phyloP scores from a whole-genome alignment of 2,329 filamentous ascomycete species.

The Claviceps pusilla region DNA sequence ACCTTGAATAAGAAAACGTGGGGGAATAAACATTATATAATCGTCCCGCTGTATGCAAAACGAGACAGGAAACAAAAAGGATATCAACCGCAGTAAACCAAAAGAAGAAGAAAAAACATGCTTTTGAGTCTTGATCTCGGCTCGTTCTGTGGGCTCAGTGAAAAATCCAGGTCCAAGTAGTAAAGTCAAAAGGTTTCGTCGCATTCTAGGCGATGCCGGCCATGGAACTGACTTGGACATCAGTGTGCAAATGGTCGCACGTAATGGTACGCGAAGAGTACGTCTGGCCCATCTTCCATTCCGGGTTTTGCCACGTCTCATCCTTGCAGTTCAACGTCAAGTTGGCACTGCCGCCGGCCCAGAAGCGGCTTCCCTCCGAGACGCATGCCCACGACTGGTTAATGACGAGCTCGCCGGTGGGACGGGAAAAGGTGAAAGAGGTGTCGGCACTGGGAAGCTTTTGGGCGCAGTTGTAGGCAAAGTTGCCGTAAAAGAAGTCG shows the following conservation, averaged over 20 bases:
- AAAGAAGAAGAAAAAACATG: not conserved
- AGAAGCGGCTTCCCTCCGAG: constrained; percentile 22
- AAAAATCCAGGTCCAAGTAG: not conserved
- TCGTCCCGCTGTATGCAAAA: constrained; percentile 1
- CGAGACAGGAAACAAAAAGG: not conserved
- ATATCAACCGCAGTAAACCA: too few species aligned
- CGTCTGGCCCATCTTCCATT: constrained; percentile 18
- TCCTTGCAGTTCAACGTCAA: constrained; percentile 18
- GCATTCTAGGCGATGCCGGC: constrained; percentile 12
- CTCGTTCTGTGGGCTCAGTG: not conserved
- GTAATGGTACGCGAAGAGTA: constrained; percentile 17
- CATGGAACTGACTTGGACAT: constrained; percentile 14
- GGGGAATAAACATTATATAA: constrained; percentile 2
- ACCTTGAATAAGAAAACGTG: not conserved
- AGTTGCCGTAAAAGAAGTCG: constrained; percentile 36
- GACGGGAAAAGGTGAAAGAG: constrained; percentile 29
- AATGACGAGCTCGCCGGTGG: constrained; percentile 22
- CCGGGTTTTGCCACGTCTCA: constrained; percentile 13
- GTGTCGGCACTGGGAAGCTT: constrained; percentile 14
- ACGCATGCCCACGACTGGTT: constrained; percentile 36
- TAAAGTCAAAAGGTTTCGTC: not conserved
- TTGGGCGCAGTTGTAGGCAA: constrained; percentile 27
- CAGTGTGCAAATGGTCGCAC: constrained; percentile 14
- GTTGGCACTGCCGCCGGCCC: constrained; percentile 12
- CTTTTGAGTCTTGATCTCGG: too few species aligned